Base-by-base conservation (phyloP, 2,329 filamentous ascomycete species). In the Cercospora sesami region DNA sequence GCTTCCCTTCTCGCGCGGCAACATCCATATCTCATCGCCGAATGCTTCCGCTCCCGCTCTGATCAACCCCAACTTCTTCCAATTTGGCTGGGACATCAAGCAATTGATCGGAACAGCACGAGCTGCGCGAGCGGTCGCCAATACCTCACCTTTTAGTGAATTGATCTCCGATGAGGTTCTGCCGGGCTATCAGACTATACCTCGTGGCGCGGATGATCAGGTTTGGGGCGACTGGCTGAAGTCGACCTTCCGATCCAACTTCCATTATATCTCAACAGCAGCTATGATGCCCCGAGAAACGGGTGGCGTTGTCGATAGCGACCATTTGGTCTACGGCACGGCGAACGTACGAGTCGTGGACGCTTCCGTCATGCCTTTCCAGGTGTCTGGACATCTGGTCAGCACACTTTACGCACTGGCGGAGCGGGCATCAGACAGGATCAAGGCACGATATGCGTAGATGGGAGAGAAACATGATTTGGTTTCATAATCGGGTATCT, bases 21-120 rank as follows among this genome's bases (percentile, higher is more conserved):
- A 62, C 58, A 67, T 74, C 10, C 75, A 77, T 67, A 75, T 78
- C 65, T 66, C 63, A 45, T 69, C 61, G 5, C 33, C 70, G 7
- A 71, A 75, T 58, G 67, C 73, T 9, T 67, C 60, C 18, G 55
- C 61, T 1, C 67, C 71, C 7, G 76, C 77, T 8, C 64, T 30
- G 7, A 75, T 78, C 42, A 72, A 79, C 42, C 75, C 75, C 14
- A 70, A 73, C 30, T 78, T 75, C 69, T 71, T 78, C n/a, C 73
- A 70, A 31, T 67, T 74, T 31, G 75, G 78, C 58, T 67, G 72
- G 16, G 71, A 74, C 26, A 64, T 77, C 10, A 75, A 77, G 14
- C 69, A 72, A 69, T 57, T 68, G 68, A 65, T 65, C 45, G 67
- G 74, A 26, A 71, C 75, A n/a, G 53, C 64, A 16, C 14, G 60